phyloP scores from a whole-genome alignment of 352 stramenopile genomes.

The Globisporangium canariense region DNA sequence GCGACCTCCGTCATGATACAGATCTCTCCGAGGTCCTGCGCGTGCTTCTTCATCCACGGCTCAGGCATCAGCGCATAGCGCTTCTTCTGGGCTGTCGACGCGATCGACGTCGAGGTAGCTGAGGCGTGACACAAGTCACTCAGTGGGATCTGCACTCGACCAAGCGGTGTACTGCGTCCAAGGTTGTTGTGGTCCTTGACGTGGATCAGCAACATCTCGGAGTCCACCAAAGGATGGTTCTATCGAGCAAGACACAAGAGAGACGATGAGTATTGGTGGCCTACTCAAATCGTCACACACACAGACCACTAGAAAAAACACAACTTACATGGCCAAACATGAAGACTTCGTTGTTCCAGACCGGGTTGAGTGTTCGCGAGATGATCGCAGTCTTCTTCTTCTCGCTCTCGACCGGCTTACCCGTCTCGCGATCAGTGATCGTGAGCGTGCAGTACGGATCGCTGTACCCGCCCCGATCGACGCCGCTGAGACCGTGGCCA shows the following conservation, averaged over 20 bases:
- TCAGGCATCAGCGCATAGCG: constrained; percentile 58
- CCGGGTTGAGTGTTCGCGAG: constrained; percentile 67
- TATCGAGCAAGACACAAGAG: constrained; percentile 13
- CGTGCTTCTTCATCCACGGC: constrained; percentile 70
- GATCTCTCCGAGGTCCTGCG: constrained; percentile 51
- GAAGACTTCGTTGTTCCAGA: constrained; percentile 65
- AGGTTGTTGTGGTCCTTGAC: constrained; percentile 79
- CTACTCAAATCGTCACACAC: neutral
- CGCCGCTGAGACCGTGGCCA: constrained; percentile 51
- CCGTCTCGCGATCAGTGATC: constrained; percentile 41
- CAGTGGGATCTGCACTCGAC: constrained; percentile 61
- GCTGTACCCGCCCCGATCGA: constrained; percentile 65
- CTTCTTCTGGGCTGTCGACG: constrained; percentile 42
- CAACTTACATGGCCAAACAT: constrained; percentile 54
- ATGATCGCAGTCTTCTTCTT: constrained; percentile 72
- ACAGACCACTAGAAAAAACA: neutral
- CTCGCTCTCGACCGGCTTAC: constrained; percentile 50
- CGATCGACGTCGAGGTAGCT: constrained; percentile 50
- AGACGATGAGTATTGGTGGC: neutral
- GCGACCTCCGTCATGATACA: constrained; percentile 67
- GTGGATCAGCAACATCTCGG: constrained; percentile 53
- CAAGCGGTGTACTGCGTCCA: constrained; percentile 53
- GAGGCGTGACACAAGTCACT: constrained; percentile 56
- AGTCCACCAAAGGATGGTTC: constrained; percentile 42
- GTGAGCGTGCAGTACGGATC: constrained; percentile 73